Evolutionary conservation across 2,329 filamentous ascomycete species (phyloP), one percentile per base, ranked within the genome.

Genomic region (Calonectria multiphialidica): DNA sequence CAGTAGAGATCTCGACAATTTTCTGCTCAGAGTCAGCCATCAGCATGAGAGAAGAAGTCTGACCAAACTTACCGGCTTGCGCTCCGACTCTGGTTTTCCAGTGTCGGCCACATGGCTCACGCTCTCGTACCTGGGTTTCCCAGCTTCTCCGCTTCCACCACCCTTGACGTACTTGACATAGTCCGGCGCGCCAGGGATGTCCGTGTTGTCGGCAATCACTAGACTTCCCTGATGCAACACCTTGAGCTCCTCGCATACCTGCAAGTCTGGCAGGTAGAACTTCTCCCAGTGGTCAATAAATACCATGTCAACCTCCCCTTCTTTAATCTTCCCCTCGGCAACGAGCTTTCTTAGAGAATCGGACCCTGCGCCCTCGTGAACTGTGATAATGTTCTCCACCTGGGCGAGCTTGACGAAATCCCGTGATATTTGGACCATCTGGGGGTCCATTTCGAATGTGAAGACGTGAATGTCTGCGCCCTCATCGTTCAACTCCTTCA

Each of bases 271-370:
- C 9, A 59, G 21, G 21, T 59, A 59, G 16, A 59, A 59, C 13
- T 42, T 40, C 35, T 59, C 53, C 53, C 53, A 59, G 53, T 59
- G 53, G 33, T 59, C 53, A 23, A 59, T 59, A 40, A 59, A 59
- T 21, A 59, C 53, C 53, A 59, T 59, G 13, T 59, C 53, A 13
- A 59, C 53, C 3, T 23, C 53, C 1, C 53, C 53, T 9, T 59
- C 35, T 3, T 40, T 59, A 13, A 59, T 40, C 33, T 40, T 59
- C 7, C 53, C 53, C 15, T 59, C 53, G 12, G 33, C 35, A 16
- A 59, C 53, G 2, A 59, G 33, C 53, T 59, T 59, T 37, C 37
- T 42, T 5, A 40, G 35, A 40, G 53, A 59, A 40, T 59, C 53
- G 1, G 53, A 59, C 4, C 53, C 53, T 23, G 53, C 53, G 6